Evolutionary conservation across 495 filamentous ascomycete species (phyloP), one percentile per base, ranked within the genome.

Genomic region (Podospora australis): DNA sequence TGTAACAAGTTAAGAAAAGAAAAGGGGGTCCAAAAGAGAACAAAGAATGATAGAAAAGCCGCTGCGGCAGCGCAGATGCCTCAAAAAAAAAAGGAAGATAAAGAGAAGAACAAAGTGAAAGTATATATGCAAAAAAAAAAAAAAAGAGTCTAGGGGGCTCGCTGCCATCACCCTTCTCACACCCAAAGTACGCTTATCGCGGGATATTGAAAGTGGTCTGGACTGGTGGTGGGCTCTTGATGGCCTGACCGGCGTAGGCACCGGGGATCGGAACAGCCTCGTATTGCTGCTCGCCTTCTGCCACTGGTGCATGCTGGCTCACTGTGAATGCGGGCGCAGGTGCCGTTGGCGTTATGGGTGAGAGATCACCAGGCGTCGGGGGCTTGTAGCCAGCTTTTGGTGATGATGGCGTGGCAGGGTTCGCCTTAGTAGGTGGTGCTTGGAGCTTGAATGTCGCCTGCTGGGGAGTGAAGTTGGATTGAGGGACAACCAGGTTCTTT

Each of bases 341-440:
- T 2, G 60, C 59, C n/a, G 20, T 46, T 7, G 38, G 7, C 5
- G 49, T 13, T 7, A 40, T 5, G 8, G 54, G 50, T 13, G 50
- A 52, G 14, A 52, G 34, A 41, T 56, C 50, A 8, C 23, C 49
- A 6, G 44, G 39, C 4, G 52, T 46, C 0, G 71, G 68, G 26
- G 71, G 54, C 35, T 71, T 60, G 58, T 88, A 82, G 26, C 68
- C 65, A 32, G 76, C 51, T 63, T 79, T 79, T n/a, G 87, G 86
- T 3, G 66, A 87, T 20, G 86, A 77, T 5, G 87, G 87, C 1
- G 64, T 90, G 21, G 88, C 81, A 43, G 80, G 73, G 55, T 87
- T 85, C 34, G 88, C 78, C 55, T 82, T 84, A 62, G 78, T 78
- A 0, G 90, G 90, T 23, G 90, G 88, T 16, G 90, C 70, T 68